These are phyloP conservation scores for Trichoderma sp. DNA, from an alignment of 2,329 filamentous ascomycete species.

Conservation along the genomic window DNA sequence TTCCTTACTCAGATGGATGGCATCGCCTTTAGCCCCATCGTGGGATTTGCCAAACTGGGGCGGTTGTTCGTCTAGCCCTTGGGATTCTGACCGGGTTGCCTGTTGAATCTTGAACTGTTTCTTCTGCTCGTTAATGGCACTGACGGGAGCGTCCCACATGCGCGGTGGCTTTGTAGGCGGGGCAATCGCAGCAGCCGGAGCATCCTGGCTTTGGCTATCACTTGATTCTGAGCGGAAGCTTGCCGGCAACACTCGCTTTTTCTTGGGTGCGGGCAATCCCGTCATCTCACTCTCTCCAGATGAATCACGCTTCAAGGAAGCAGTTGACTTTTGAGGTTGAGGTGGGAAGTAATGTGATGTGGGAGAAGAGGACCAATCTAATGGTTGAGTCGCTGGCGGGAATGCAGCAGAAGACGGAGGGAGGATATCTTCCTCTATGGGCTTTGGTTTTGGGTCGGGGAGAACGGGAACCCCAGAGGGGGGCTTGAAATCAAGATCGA, in stretches of 20 bases:
- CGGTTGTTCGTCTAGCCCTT: conserved; percentile 29
- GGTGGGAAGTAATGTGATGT: conserved; percentile 45
- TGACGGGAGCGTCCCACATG: conserved; percentile 72
- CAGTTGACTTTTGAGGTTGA: conserved; percentile 29
- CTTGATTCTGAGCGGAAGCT: conserved; percentile 36
- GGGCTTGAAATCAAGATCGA: conserved; percentile 67
- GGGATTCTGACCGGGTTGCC: conserved; percentile 32
- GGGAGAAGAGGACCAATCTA: conserved; percentile 74
- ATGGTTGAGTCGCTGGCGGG: conserved; percentile 29
- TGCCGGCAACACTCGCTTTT: conserved; percentile 60
- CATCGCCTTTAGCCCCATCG: conserved; percentile 40
- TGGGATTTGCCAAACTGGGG: conserved; percentile 15
- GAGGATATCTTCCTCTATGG: conserved; percentile 27
- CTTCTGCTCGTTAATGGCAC: conserved; percentile 73
- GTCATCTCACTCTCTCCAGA: conserved; percentile 31
- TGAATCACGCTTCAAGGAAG: conserved; percentile 43
- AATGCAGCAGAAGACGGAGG: conserved; percentile 27
- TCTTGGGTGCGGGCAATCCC: conserved; percentile 30
- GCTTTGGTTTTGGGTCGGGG: conserved; percentile 27
- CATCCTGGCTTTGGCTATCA: conserved; percentile 25
- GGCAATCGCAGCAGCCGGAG: conserved; percentile 23
- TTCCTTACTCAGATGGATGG: conserved; percentile 77
- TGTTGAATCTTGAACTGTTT: conserved; percentile 65
- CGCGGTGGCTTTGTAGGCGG: conserved; percentile 35
- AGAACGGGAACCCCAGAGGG: conserved; percentile 49